Conservation (phyloP, 805 yeast genomes). For the Candida railenensis region DNA sequence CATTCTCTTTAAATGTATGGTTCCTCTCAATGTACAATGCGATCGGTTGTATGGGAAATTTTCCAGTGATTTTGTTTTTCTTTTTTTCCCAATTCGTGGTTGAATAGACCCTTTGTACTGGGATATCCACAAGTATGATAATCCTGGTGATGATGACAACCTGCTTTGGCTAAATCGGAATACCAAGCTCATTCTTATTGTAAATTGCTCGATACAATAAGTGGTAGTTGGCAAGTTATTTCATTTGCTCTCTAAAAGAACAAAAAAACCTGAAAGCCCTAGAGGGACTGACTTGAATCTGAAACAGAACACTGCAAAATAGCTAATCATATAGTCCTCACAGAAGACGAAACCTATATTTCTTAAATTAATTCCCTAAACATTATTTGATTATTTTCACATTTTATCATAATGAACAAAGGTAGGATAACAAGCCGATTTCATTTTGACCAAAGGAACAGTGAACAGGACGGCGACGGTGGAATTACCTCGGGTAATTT, state of each 20-base stretch:
- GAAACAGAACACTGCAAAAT: no score
- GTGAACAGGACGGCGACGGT: neutral
- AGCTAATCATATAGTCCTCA: no score
- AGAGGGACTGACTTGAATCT: no score
- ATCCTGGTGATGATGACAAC: neutral
- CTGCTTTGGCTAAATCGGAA: neutral
- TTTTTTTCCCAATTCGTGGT: neutral
- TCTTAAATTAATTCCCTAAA: no score
- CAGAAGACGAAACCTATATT: no score
- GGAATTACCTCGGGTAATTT: constrained; percentile 1
- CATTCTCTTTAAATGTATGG: no score
- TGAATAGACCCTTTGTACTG: neutral
- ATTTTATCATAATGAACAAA: constrained; percentile 1
- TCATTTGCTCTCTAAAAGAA: no score
- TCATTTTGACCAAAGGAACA: neutral
- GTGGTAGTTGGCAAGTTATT: no score
- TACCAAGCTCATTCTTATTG: no score
- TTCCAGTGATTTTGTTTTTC: neutral
- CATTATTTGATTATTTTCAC: neutral
- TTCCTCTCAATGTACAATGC: neutral
- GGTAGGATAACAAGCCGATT: constrained; percentile 6
- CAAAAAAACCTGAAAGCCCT: no score
- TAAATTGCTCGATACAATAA: no score
- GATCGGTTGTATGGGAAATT: neutral
- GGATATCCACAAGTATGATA: neutral